A percentile compares a stretch with the other conserved stretches of the same genome.
Evolutionary conservation across 1,284 basidiomycete species (phyloP).

Genomic region (Rhizoctonia solani): DNA sequence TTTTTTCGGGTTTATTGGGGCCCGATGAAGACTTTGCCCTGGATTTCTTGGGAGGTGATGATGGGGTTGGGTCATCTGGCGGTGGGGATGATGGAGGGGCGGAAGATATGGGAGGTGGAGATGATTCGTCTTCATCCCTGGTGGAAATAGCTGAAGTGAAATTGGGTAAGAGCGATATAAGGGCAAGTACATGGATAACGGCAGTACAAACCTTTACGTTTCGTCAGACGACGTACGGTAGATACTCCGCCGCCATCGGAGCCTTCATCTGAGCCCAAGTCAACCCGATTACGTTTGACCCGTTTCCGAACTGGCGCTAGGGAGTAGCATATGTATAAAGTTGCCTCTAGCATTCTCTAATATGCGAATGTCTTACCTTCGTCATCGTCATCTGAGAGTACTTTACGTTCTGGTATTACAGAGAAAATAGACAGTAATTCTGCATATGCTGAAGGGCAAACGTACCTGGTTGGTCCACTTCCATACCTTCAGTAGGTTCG

Average conservation of each 20-base stretch:
- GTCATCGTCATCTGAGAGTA: conserved; percentile 69
- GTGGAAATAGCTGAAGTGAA: conserved; percentile 5
- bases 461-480: conserved; percentile 23
- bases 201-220: conserved; percentile 7
- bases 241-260: conserved; percentile 6
- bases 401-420: conserved; percentile 47
- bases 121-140: background rate
- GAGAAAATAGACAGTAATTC: background rate
- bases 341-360: no score
- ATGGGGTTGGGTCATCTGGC: conserved; percentile 5
- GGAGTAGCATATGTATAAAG: background rate
- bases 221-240: conserved; percentile 1
- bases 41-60: conserved; percentile 8
- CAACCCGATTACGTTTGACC: conserved; percentile 12
- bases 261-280: conserved; percentile 11
- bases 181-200: background rate
- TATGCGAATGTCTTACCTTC: conserved; percentile 43
- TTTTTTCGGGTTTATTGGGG: conserved; percentile 30
- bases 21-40: conserved; percentile 22
- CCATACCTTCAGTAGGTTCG: conserved; percentile 32
- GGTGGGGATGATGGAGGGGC: conserved; percentile 36
- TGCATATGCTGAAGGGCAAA: background rate
- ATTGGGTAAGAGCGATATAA: background rate
- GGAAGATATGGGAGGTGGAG: conserved; percentile 31
- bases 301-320: conserved; percentile 24